These are phyloP conservation scores for Neurospora sp. DNA, from an alignment of 495 filamentous ascomycete genomes.

Conservation along the genomic window DNA sequence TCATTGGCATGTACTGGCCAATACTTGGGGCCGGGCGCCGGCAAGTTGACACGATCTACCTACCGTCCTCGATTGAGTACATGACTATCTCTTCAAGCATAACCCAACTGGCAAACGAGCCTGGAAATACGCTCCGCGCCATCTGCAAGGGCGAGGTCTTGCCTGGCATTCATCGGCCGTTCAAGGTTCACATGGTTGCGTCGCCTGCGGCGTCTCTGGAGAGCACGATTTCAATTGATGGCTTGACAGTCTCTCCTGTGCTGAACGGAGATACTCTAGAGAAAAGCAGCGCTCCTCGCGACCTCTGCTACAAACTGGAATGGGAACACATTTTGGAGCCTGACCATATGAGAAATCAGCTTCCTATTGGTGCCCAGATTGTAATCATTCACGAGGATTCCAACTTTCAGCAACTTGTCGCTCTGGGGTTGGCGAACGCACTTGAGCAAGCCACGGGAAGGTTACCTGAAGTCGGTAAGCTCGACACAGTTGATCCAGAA, in stretches of 20 bases:
- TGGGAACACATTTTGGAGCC: slow-evolving; percentile 39
- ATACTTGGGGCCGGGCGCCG: slow-evolving; percentile 25
- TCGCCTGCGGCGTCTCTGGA: slow-evolving; percentile 19
- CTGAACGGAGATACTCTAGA: slow-evolving; percentile 24
- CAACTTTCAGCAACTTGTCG: slow-evolving; percentile 33
- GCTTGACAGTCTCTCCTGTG: slow-evolving; percentile 30
- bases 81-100: slow-evolving; percentile 26
- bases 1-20: slow-evolving; percentile 39
- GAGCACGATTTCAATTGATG: slow-evolving; percentile 26
- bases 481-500: slow-evolving; percentile 17
- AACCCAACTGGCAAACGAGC: slow-evolving; percentile 13
- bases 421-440: slow-evolving; percentile 28
- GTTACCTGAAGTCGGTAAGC: slow-evolving; percentile 23
- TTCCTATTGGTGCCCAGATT: slow-evolving; percentile 21
- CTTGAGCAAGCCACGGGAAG: slow-evolving; percentile 31
- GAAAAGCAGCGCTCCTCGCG: slow-evolving; percentile 18
- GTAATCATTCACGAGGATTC: slow-evolving; percentile 38
- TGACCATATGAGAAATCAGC: slow-evolving; percentile 2
- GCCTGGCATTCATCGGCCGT: slow-evolving; percentile 19
- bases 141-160: slow-evolving; percentile 26
- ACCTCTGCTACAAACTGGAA: slow-evolving; percentile 42
- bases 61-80: slow-evolving; percentile 30
- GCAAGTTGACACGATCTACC: slow-evolving; percentile 29
- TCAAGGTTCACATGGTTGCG: slow-evolving; percentile 28
- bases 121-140: slow-evolving; percentile 23